Conservation (phyloP, 1,139 yeast genomes). For the Suhomyces panamericanus region DNA sequence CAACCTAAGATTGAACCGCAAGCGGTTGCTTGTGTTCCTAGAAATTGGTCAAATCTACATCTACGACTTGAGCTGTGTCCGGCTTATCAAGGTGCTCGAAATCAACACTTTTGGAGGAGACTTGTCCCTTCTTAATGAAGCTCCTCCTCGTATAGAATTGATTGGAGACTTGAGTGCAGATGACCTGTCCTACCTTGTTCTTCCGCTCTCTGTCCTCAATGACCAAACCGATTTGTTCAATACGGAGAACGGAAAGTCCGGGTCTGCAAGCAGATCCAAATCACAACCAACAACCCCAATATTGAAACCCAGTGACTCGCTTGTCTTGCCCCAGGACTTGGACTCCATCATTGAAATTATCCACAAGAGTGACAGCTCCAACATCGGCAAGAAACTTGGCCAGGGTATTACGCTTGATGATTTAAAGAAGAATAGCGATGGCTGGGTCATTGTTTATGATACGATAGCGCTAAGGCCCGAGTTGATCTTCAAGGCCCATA, state of each 20-base stretch:
- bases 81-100: slow-evolving; percentile 64
- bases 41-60: slow-evolving; percentile 64
- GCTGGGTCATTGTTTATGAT: slow-evolving; percentile 58
- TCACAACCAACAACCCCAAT: slow-evolving; percentile 15
- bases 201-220: slow-evolving; percentile 31
- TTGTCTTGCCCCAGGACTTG: slow-evolving; percentile 12
- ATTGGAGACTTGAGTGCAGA: slow-evolving; percentile 51
- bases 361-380: slow-evolving; percentile 17
- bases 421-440: slow-evolving; percentile 28
- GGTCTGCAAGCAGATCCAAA: slow-evolving; percentile 7
- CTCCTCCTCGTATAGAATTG: slow-evolving; percentile 28
- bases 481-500: slow-evolving; percentile 61
- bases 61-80: slow-evolving; percentile 73
- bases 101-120: slow-evolving; percentile 10
- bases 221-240: slow-evolving; percentile 36
- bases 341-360: slow-evolving; percentile 24
- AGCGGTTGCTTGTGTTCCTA: slow-evolving; percentile 60
- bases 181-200: slow-evolving; percentile 49
- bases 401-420: slow-evolving; percentile 27
- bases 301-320: slow-evolving; percentile 24
- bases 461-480: slow-evolving; percentile 55
- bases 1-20: slow-evolving; percentile 64
- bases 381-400: slow-evolving; percentile 9
- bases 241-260: slow-evolving; percentile 11
- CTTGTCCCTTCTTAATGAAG: slow-evolving; percentile 6